A percentile compares a stretch with the other conserved stretches of the same genome.
phyloP scores from a whole-genome alignment of 768 basidiomycete species.

The Gautieria morchelliformis region DNA sequence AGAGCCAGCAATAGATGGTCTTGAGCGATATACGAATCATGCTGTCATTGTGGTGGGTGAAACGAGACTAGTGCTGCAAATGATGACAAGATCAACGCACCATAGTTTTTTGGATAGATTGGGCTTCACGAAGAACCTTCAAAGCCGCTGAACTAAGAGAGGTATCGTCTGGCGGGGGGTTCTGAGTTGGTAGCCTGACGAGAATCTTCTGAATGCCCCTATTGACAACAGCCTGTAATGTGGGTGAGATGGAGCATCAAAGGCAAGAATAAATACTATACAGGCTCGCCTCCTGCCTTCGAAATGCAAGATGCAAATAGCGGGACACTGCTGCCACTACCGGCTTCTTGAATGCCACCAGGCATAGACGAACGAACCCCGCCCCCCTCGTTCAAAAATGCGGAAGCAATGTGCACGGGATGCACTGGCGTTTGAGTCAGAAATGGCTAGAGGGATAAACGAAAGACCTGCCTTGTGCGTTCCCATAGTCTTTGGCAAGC shows the following conservation, averaged over 20 bases:
- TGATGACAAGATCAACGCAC: neutral
- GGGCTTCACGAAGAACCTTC: conserved; percentile 67
- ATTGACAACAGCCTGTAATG: conserved; percentile 42
- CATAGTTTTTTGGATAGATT: conserved; percentile 70
- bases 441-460: neutral
- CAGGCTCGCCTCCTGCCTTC: conserved; percentile 78
- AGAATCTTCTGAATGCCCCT: conserved; percentile 68
- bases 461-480: conserved; percentile 58
- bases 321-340: conserved; percentile 30
- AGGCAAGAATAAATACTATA: conserved; percentile 26
- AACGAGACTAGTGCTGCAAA: neutral
- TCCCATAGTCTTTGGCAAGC: conserved; percentile 74
- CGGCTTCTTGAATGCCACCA: conserved; percentile 27
- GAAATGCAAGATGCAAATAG: conserved; percentile 73
- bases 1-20: conserved; percentile 87
- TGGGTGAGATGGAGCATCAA: neutral
- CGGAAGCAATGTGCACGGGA: conserved; percentile 76
- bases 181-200: conserved; percentile 74
- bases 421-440: conserved; percentile 39
- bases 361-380: conserved; percentile 11
- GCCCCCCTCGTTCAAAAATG: conserved; percentile 62
- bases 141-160: conserved; percentile 45
- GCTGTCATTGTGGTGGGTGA: conserved; percentile 19
- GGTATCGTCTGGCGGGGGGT: conserved; percentile 77
- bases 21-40: conserved; percentile 87